phyloP scores from a whole-genome alignment of 108 stramenopile species.

The Mediolabrus comicus region DNA sequence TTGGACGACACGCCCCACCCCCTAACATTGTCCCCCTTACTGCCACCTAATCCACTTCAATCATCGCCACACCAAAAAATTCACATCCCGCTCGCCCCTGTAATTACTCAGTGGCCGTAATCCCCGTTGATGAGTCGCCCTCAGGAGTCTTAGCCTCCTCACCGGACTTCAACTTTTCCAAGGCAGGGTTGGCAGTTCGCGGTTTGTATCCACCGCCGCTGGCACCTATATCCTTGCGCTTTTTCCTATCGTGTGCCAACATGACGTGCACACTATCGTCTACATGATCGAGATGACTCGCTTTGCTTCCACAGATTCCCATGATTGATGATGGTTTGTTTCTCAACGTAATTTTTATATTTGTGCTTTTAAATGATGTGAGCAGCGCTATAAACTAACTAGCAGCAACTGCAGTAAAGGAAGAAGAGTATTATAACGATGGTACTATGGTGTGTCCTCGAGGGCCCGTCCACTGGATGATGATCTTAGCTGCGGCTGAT shows the following conservation, averaged over 20 bases:
- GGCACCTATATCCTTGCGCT: conserved; percentile 22
- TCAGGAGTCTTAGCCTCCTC: background rate
- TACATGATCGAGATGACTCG: conserved; percentile 20
- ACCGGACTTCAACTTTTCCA: conserved; percentile 1
- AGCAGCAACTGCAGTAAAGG: no score
- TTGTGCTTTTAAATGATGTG: no score
- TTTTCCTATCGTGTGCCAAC: conserved; percentile 37
- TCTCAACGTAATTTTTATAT: no score
- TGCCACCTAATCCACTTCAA: background rate
- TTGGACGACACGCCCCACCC: no score
- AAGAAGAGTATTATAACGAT: no score
- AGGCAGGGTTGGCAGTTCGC: conserved; percentile 25
- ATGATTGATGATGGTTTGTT: background rate
- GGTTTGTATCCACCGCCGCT: conserved; percentile 18
- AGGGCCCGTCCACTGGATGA: no score
- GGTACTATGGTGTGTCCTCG: no score
- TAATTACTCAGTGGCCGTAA: background rate
- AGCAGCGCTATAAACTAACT: no score
- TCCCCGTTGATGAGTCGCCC: background rate
- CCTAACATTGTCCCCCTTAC: background rate
- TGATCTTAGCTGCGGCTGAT: no score
- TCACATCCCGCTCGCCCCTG: background rate
- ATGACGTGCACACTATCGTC: conserved; percentile 44
- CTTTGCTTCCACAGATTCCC: conserved; percentile 23
- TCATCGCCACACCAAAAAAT: background rate